phyloP scores from a whole-genome alignment of 345 rosid species.

The Eucalyptus virginea region DNA sequence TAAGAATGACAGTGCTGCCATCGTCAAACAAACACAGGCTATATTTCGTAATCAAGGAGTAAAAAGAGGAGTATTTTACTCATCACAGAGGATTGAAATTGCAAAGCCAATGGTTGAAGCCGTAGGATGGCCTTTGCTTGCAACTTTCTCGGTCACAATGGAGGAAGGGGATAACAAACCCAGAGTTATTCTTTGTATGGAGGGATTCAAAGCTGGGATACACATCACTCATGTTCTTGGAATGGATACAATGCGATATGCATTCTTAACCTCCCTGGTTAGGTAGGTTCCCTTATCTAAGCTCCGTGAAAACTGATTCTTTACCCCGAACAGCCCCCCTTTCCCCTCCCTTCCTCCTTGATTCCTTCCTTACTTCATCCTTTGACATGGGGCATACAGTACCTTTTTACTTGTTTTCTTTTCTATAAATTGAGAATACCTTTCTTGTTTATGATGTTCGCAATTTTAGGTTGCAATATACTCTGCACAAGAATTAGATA shows the following conservation, averaged over 20 bases:
- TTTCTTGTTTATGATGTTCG: background rate
- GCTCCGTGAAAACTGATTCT: background rate
- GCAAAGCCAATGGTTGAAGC: constrained; percentile 98
- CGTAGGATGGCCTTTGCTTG: constrained; percentile 97
- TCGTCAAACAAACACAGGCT: constrained; percentile 88
- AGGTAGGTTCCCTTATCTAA: constrained; percentile 28
- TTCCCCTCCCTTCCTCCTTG: background rate
- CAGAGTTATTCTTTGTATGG: constrained; percentile 86
- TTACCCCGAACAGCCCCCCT: background rate
- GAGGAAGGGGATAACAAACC: constrained; percentile 98
- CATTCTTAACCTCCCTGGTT: constrained; percentile 92
- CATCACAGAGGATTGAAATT: constrained; percentile 63
- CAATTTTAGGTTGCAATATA: background rate
- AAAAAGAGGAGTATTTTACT: constrained; percentile 83
- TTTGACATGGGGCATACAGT: background rate
- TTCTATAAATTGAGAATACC: background rate
- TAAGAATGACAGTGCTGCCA: constrained; percentile 76
- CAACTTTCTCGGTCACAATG: constrained; percentile 95
- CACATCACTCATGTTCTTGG: constrained; percentile 84
- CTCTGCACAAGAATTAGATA: background rate
- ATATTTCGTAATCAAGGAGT: constrained; percentile 76
- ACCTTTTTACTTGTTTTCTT: background rate
- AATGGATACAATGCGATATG: constrained; percentile 99
- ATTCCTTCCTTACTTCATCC: background rate
- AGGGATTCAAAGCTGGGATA: constrained; percentile 98